Evolutionary conservation across 768 basidiomycete genomes (phyloP).

Genomic region (Mycena galopus): DNA sequence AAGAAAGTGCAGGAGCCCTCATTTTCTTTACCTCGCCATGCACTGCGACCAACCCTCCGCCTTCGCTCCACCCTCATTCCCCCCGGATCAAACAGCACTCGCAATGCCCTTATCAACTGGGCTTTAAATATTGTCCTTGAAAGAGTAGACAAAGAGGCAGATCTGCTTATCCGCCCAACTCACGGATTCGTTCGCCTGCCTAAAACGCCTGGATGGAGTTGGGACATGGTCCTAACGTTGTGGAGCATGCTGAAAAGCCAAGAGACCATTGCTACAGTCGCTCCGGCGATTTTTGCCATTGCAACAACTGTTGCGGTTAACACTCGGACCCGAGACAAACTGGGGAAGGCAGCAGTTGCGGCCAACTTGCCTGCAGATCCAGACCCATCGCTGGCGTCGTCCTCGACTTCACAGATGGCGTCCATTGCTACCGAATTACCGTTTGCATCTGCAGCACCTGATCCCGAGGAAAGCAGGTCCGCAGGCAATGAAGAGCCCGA

Average conservation of each 20-base stretch:
- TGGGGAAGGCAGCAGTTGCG: neutral
- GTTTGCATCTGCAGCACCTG: too few relatives aligned
- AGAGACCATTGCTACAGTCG: neutral
- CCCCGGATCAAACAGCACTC: neutral
- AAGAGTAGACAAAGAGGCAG: neutral
- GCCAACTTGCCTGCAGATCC: too few relatives aligned
- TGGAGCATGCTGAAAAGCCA: neutral
- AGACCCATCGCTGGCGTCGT: neutral
- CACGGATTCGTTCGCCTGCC: constrained; percentile 1
- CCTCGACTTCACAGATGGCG: neutral
- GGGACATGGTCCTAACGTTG: neutral
- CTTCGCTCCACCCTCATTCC: neutral
- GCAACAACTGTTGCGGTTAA: neutral
- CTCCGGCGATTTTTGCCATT: neutral
- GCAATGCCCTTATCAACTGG: constrained; percentile 3
- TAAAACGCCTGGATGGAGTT: neutral
- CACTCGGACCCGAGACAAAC: neutral
- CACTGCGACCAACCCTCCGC: constrained; percentile 3
- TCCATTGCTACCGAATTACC: too few relatives aligned
- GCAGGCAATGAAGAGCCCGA: too few relatives aligned
- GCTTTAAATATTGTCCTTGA: neutral
- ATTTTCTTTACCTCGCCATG: neutral
- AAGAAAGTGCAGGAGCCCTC: neutral
- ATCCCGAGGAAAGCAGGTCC: too few relatives aligned
- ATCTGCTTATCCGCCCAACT: neutral